Base-by-base conservation (phyloP, 495 filamentous ascomycete species). In the Rhizodiscina lignyota region DNA sequence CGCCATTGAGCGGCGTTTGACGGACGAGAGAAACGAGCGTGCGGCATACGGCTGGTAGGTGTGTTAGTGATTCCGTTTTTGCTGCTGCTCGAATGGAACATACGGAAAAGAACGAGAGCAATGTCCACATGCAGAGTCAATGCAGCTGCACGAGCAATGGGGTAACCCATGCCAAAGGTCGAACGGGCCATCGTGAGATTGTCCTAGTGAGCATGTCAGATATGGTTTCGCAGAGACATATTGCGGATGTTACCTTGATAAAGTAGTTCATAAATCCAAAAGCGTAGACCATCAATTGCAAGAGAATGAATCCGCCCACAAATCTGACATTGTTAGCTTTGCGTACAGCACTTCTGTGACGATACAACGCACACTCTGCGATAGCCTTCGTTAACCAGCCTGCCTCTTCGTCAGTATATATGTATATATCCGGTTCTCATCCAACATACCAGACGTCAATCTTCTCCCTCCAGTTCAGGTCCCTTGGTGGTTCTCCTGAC, bases 351-450 rank as follows among this genome's bases (percentile, higher is more conserved):
- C 35, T n/a, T 26, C 23, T 18, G 15, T 1, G 2, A 11, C 2
- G 22, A n/a, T 15, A 13, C 4, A 4, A 60, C 70, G 35, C 59
- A 79, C 68, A 85, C 68, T 68, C 73, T 63, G 41, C 76, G 62
- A 50, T 77, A 79, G 42, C 77, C 79, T 51, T 82, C 77, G 50
- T 81, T 80, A 34, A 83, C 74, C 74, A 82, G 79, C 77, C 75
- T 79, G 45, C 77, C 75, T 78, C 44, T 6, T 36, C 10, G 3
- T 35, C 18, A 41, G 33, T 19, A 8, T 10, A 12, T 1, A 28
- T 18, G 12, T 59, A 49, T 31, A 65, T 61, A 39, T 65, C 62
- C 42, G 61, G 66, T 45, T 69, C 60, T 36, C 60, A 47, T 36
- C 8, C 21, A 31, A 47, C 58, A 12, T 49, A 61, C 61, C 66